Conservation (phyloP, 306 rosid species). For the Castanea sativa region DNA sequence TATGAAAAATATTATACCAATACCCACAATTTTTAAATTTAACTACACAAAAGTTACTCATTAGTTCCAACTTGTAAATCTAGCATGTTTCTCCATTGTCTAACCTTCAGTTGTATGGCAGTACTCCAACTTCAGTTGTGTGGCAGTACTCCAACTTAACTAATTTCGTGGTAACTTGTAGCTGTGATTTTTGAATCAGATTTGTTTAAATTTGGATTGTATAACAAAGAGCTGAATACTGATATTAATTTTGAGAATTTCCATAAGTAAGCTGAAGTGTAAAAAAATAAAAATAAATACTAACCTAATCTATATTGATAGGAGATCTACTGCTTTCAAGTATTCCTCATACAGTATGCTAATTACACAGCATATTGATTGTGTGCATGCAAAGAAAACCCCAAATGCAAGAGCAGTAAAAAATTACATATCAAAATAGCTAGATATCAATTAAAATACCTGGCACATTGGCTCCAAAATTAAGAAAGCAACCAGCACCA, state of each 20-base stretch:
- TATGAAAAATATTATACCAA: background rate
- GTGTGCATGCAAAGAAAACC: conserved; percentile 3
- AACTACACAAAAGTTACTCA: background rate
- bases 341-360: background rate
- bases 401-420: background rate
- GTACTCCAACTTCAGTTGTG: background rate
- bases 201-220: background rate
- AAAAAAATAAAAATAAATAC: background rate
- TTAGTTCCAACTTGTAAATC: too few relatives aligned
- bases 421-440: conserved; percentile 12
- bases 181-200: background rate
- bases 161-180: background rate
- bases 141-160: background rate
- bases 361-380: background rate
- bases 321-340: background rate
- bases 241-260: background rate
- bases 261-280: background rate
- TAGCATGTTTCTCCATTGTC: background rate
- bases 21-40: background rate
- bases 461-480: conserved; percentile 54
- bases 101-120: background rate
- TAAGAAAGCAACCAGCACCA: conserved; percentile 78
- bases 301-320: background rate
- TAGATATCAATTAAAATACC: conserved; percentile 36
- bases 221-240: background rate